A percentile compares a stretch with the other conserved stretches of the same genome.
These are phyloP conservation scores for Triangularia verruculosa DNA, from an alignment of 2,329 filamentous ascomycete genomes.

Conservation along the genomic window DNA sequence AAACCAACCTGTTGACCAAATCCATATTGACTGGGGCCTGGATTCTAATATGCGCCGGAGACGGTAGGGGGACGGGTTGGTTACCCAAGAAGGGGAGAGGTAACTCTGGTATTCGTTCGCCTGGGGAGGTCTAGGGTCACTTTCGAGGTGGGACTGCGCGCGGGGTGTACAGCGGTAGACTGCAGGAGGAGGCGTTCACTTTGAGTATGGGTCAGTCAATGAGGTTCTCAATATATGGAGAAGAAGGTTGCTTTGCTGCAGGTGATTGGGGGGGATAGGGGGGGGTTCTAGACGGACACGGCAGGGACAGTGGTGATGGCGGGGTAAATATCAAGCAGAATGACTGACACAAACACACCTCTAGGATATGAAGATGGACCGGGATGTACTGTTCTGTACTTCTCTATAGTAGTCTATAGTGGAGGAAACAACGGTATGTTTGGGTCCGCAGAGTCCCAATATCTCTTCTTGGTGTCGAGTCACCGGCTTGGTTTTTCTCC, in stretches of 20 bases:
- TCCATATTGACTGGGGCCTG: conserved; percentile 41
- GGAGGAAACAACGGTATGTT: not conserved
- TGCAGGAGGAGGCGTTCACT: conserved; percentile 16
- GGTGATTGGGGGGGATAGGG: not conserved
- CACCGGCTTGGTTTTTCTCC: conserved; percentile 21
- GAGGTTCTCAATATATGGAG: not conserved
- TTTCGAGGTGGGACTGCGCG: conserved; percentile 26
- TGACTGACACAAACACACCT: too few relatives aligned
- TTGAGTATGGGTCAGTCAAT: conserved; percentile 11
- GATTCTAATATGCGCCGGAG: not conserved
- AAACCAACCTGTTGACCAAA: conserved; percentile 52
- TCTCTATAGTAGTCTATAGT: not conserved
- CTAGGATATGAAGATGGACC: too few relatives aligned
- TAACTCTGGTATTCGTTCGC: too few relatives aligned
- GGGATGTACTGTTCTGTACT: not conserved
- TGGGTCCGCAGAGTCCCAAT: not conserved
- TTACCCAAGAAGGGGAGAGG: not conserved
- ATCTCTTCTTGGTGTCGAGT: conserved; percentile 16
- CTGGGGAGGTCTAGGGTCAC: not conserved
- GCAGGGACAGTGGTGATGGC: conserved; percentile 5
- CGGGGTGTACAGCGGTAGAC: conserved; percentile 1
- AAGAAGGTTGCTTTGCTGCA: not conserved
- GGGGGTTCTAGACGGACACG: conserved; percentile 6
- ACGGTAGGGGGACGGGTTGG: not conserved
- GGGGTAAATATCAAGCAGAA: conserved; percentile 3